Evolutionary conservation across 257 asterid species (phyloP).

Genomic region (Solanum corneliomulleri): DNA sequence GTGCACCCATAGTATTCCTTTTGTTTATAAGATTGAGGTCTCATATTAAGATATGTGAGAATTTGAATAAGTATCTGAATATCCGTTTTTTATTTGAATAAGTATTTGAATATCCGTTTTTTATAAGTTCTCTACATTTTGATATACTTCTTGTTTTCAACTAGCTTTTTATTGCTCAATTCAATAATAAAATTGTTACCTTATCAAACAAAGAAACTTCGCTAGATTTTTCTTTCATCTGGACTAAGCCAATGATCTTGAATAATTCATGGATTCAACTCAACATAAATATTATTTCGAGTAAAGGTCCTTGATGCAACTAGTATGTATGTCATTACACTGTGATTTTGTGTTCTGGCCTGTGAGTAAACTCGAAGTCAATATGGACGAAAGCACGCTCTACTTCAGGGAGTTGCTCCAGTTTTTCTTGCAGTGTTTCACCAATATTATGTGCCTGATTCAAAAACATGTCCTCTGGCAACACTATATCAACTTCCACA

Average conservation of each 20-base stretch:
- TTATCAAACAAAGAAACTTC: neutral
- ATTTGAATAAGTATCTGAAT: neutral
- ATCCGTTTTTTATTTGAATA: neutral
- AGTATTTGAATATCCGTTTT: neutral
- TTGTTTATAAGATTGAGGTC: neutral
- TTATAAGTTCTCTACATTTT: neutral
- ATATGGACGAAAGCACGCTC: slow-evolving; percentile 92
- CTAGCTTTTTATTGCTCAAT: neutral
- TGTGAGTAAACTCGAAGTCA: slow-evolving; percentile 75
- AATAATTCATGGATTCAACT: neutral
- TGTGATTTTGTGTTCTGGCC: slow-evolving; percentile 58
- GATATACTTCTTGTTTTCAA: neutral
- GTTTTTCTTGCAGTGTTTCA: slow-evolving; percentile 76
- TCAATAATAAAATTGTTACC: neutral
- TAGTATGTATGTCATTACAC: neutral
- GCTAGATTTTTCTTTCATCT: neutral
- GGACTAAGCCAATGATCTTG: neutral
- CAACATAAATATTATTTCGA: neutral
- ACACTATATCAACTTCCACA: slow-evolving; percentile 36
- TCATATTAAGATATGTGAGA: neutral
- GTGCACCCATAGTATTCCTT: neutral
- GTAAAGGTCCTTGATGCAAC: neutral
- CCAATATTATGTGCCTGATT: slow-evolving; percentile 83
- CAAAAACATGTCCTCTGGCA: slow-evolving; percentile 55
- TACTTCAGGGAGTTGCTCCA: slow-evolving; percentile 77